Conservation (phyloP, 1,139 yeast genomes). For the Taiozyma onychis region DNA sequence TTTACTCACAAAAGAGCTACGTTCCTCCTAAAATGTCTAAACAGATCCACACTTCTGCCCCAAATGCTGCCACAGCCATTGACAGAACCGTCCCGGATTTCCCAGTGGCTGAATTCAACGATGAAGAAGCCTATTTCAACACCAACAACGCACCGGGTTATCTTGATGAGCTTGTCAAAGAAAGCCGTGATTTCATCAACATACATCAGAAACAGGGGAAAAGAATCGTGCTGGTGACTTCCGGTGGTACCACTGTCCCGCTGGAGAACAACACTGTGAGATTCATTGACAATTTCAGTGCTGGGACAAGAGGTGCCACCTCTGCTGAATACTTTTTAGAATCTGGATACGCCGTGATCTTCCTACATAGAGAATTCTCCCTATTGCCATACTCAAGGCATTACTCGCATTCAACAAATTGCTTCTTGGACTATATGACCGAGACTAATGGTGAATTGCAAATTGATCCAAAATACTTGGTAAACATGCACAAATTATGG, state of each 20-base stretch:
- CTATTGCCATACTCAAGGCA: conserved; percentile 87
- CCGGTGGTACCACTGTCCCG: conserved; percentile 99
- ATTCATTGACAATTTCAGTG: conserved; percentile 93
- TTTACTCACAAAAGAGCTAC: too few species aligned
- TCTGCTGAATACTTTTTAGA: conserved; percentile 89
- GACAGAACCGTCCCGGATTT: conserved; percentile 71
- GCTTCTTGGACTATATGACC: conserved; percentile 76
- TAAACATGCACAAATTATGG: conserved; percentile 59
- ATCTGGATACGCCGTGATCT: conserved; percentile 84
- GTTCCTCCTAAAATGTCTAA: conserved; percentile 3
- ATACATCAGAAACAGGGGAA: conserved; percentile 32
- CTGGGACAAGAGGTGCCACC: conserved; percentile 97
- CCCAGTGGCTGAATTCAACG: conserved; percentile 69
- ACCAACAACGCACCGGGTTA: conserved; percentile 72
- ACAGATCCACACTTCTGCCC: conserved; percentile 50
- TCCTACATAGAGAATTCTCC: conserved; percentile 87
- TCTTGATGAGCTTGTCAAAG: conserved; percentile 51
- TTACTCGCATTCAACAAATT: conserved; percentile 77
- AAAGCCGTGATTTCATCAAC: conserved; percentile 55
- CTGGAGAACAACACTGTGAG: conserved; percentile 93
- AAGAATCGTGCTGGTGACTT: conserved; percentile 75
- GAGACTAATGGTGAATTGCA: conserved; percentile 48
- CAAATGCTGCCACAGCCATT: conserved; percentile 68
- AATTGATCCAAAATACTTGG: conserved; percentile 56
- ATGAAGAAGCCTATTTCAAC: conserved; percentile 71